phyloP scores from a whole-genome alignment of 2,329 filamentous ascomycete genomes.

The Botryotinia calthae region DNA sequence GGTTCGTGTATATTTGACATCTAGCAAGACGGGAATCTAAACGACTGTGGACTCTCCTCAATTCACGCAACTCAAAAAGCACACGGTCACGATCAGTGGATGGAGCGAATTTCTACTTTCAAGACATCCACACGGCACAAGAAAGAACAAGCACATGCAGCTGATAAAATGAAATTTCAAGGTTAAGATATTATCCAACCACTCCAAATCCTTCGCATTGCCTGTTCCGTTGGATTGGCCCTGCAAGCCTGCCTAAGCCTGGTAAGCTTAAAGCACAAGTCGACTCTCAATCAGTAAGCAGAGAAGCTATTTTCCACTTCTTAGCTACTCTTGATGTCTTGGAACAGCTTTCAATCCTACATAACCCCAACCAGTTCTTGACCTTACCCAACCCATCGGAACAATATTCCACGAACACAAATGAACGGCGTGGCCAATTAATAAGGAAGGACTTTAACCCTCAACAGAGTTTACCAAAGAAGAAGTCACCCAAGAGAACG shows the following conservation, averaged over 20 bases:
- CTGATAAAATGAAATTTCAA: conserved; percentile 19
- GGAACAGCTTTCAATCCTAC: background rate
- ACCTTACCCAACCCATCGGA: conserved; percentile 12
- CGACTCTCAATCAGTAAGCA: background rate
- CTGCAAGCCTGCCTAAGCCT: conserved; percentile 1
- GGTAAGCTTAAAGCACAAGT: background rate
- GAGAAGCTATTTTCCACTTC: background rate
- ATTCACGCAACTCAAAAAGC: background rate
- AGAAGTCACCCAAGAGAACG: background rate
- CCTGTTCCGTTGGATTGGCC: background rate
- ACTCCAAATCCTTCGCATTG: background rate
- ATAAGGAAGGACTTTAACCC: background rate
- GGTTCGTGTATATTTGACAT: background rate
- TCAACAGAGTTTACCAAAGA: background rate
- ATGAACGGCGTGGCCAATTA: background rate
- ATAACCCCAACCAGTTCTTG: background rate
- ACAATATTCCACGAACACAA: background rate
- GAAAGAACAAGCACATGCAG: conserved; percentile 5
- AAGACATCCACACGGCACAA: conserved; percentile 1
- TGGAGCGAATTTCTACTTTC: background rate
- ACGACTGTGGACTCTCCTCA: background rate
- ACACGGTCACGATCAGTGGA: background rate
- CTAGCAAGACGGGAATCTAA: background rate
- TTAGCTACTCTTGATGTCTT: background rate
- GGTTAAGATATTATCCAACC: conserved; percentile 15